Base-by-base conservation (phyloP, 345 rosid genomes). In the Populus alba region DNA sequence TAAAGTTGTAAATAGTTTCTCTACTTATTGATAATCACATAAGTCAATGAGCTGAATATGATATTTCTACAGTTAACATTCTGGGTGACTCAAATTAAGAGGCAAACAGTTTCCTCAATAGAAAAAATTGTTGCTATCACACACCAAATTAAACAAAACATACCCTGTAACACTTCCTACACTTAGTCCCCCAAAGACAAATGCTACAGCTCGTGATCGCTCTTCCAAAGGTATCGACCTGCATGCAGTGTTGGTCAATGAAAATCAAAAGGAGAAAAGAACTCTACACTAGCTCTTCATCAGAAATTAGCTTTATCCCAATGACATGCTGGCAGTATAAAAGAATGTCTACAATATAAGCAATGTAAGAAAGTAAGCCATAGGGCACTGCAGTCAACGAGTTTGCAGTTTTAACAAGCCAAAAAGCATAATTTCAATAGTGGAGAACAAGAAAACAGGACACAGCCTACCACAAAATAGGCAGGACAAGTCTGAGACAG, bases 141-240 rank as follows among this genome's bases (percentile, higher is more conserved):
- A 55, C 53, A 78, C 51, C 39, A 75, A 13, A 75, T 73, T 25
- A 43, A 78, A 73, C 12, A 81, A 74, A 83, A 66, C 88, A 80
- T 95, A 95, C 99, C 99, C 98, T 27, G 84, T 6, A 73, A 95
- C 97, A 83, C 98, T 95, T 86, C 98, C 98, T 43, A 93, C 88
- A 79, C 98, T 93, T 53, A 93, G 80, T 84, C 99, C 97, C 80
- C 99, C 93, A 76, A 93, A 95, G 66, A 93, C 97, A 81, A 95
- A 91, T 78, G 93, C 92, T 39, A 95, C 98, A 23, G 98, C 98
- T 66, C 98, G 87, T 77, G 99, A 93, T 68, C 97, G 97, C 80
- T 93, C 97, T 82, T 90, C 90, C 79, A 93, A 78, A 75, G 98
- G 99, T 82, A 92, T 93, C 45, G 88, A 76, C 87, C 99, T 95